Evolutionary conservation across 2,329 filamentous ascomycete genomes (phyloP).

Genomic region (Monosporascus sp.): DNA sequence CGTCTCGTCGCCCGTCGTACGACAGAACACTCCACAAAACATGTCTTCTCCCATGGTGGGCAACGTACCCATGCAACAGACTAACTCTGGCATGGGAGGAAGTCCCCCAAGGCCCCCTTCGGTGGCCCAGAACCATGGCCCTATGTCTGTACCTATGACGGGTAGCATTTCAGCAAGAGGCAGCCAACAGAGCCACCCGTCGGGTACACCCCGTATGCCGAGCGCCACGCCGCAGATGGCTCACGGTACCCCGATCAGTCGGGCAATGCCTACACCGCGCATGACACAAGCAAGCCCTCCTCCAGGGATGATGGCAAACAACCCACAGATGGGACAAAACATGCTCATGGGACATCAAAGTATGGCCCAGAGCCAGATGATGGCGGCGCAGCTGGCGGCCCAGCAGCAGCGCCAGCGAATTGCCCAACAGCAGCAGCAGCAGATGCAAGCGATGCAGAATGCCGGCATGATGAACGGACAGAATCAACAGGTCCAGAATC

Average conservation of each 20-base stretch:
- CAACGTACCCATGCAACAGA: conserved; percentile 58
- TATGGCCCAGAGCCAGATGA: conserved; percentile 28
- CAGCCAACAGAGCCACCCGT: conserved; percentile 61
- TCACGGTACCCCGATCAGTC: conserved; percentile 55
- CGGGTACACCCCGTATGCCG: conserved; percentile 58
- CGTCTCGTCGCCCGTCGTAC: conserved; percentile 62
- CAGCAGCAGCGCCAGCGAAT: conserved; percentile 33
- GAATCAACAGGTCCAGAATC: conserved; percentile 32
- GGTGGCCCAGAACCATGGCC: conserved; percentile 53
- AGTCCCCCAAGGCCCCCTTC: conserved; percentile 64
- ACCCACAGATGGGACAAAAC: conserved; percentile 47
- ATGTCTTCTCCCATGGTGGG: conserved; percentile 62
- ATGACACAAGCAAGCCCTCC: conserved; percentile 60
- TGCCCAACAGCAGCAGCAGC: conserved; percentile 21
- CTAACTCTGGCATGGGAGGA: conserved; percentile 61
- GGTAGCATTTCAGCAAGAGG: conserved; percentile 59
- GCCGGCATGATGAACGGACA: conserved; percentile 25
- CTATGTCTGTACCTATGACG: conserved; percentile 55
- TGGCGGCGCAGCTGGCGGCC: conserved; percentile 40
- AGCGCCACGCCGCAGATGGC: conserved; percentile 56
- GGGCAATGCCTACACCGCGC: conserved; percentile 50
- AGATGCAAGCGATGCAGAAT: conserved; percentile 24
- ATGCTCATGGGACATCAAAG: conserved; percentile 49
- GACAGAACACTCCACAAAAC: conserved; percentile 59
- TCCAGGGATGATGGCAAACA: conserved; percentile 53